Percentiles rank a stretch among this genome's conserved stretches.
Evolutionary conservation across 164 flowering plant species (phyloP).

Genomic region (Piper longum): DNA sequence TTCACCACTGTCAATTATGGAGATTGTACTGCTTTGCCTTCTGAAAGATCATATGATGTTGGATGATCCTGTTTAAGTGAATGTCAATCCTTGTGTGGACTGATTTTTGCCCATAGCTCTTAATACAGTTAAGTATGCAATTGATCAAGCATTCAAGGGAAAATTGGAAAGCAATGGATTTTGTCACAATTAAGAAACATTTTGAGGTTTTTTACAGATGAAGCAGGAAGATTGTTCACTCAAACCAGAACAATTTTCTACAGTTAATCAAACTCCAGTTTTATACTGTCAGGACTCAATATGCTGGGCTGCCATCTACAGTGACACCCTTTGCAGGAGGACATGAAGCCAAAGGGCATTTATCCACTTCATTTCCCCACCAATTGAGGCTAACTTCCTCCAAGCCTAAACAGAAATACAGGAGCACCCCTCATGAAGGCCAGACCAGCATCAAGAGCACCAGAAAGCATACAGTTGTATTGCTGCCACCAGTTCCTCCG

Average conservation of each 20-base stretch:
- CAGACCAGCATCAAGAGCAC: slow-evolving; percentile 68
- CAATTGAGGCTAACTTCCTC: slow-evolving; percentile 34
- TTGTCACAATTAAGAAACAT: no score
- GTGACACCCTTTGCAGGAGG: slow-evolving; percentile 58
- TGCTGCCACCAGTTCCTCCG: slow-evolving; percentile 53
- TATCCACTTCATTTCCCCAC: slow-evolving; percentile 77
- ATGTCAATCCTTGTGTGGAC: no score
- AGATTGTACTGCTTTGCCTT: no score
- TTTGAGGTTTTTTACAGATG: no score
- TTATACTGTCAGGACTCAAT: slow-evolving; percentile 1
- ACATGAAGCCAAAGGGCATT: slow-evolving; percentile 56
- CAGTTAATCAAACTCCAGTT: neutral
- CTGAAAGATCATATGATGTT: no score
- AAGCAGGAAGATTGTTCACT: no score
- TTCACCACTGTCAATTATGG: neutral
- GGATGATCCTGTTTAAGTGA: no score
- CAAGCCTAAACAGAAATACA: slow-evolving; percentile 43
- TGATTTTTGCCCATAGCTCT: no score
- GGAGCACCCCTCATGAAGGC: slow-evolving; percentile 78
- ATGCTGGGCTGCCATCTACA: slow-evolving; percentile 53
- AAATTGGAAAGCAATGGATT: no score
- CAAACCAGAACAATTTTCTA: no score
- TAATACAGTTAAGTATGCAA: no score
- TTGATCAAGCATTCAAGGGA: no score
- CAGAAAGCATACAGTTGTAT: slow-evolving; percentile 66